phyloP scores from a whole-genome alignment of 352 stramenopile species.

The Globisporangium lucens region DNA sequence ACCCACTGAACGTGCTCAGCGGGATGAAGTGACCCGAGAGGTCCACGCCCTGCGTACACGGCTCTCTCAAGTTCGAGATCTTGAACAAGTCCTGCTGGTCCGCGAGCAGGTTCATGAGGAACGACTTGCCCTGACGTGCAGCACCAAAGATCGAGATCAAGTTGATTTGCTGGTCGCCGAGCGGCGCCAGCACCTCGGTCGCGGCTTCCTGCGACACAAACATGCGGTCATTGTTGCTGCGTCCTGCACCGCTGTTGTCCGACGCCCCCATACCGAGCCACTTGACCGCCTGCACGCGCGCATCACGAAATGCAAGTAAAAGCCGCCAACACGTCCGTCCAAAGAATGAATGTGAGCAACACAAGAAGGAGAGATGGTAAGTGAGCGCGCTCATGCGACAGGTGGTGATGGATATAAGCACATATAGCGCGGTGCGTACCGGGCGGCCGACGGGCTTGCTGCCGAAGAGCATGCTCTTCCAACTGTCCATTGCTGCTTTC shows the following conservation, averaged over 20 bases:
- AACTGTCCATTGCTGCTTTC: conserved; percentile 25
- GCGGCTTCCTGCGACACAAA: conserved; percentile 61
- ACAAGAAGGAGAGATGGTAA: background rate
- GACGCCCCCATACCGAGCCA: conserved; percentile 70
- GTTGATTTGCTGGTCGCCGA: conserved; percentile 69
- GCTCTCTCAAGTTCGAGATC: conserved; percentile 84
- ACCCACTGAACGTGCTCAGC: conserved; percentile 58
- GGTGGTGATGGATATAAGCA: background rate
- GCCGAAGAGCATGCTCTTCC: conserved; percentile 41
- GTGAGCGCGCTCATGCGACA: background rate
- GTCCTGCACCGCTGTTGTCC: conserved; percentile 28
- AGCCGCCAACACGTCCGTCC: background rate
- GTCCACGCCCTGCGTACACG: conserved; percentile 84
- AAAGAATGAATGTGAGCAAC: background rate
- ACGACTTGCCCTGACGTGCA: conserved; percentile 80
- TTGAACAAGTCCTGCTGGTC: conserved; percentile 86
- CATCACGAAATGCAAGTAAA: background rate
- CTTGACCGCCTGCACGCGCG: conserved; percentile 57
- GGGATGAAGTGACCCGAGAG: conserved; percentile 76
- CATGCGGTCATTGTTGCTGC: conserved; percentile 49
- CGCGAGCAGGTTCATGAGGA: conserved; percentile 86
- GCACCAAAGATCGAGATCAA: conserved; percentile 86
- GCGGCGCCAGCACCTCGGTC: conserved; percentile 52
- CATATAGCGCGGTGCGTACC: conserved; percentile 1
- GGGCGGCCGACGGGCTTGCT: conserved; percentile 24